A percentile compares a stretch with the other conserved stretches of the same genome.
Conservation (phyloP, 768 basidiomycete species). For the Cantharellus anzutake region DNA sequence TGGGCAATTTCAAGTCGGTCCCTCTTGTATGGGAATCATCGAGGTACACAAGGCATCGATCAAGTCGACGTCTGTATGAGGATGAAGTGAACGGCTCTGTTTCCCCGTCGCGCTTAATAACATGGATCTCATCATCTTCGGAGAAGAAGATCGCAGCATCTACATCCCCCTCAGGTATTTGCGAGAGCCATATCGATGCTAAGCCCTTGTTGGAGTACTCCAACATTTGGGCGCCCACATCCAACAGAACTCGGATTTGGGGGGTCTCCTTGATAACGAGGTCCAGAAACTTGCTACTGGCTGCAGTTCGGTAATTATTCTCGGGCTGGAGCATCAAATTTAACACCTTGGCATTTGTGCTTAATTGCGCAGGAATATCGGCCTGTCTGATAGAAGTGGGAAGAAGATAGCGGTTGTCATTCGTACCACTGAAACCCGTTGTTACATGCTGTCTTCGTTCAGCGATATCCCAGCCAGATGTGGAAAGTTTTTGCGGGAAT, state of each 20-base stretch:
- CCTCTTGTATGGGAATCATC: conserved; percentile 4
- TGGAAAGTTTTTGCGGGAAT: conserved; percentile 28
- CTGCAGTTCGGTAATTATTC: conserved; percentile 10
- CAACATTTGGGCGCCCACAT: conserved; percentile 5
- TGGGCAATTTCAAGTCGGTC: conserved; percentile 2
- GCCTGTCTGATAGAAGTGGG: conserved; percentile 1
- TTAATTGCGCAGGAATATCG: neutral
- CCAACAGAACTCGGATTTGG: neutral
- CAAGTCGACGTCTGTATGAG: neutral
- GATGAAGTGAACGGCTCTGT: neutral
- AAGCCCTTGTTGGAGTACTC: neutral
- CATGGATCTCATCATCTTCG: neutral
- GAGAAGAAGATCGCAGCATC: conserved; percentile 1
- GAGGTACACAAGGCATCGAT: conserved; percentile 1
- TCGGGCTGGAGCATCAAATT: neutral
- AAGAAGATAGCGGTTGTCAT: conserved; percentile 21
- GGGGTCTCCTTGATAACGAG: neutral
- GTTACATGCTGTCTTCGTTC: conserved; percentile 19
- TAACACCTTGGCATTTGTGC: conserved; percentile 3
- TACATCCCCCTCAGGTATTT: neutral
- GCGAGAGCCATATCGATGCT: neutral
- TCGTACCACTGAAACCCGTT: conserved; percentile 33
- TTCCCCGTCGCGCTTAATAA: neutral
- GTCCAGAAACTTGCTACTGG: neutral
- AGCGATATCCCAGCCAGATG: conserved; percentile 35